A percentile compares a stretch with the other conserved stretches of the same genome.
phyloP scores from a whole-genome alignment of 2,329 filamentous ascomycete genomes.

The Corniculantispora saksenae region DNA sequence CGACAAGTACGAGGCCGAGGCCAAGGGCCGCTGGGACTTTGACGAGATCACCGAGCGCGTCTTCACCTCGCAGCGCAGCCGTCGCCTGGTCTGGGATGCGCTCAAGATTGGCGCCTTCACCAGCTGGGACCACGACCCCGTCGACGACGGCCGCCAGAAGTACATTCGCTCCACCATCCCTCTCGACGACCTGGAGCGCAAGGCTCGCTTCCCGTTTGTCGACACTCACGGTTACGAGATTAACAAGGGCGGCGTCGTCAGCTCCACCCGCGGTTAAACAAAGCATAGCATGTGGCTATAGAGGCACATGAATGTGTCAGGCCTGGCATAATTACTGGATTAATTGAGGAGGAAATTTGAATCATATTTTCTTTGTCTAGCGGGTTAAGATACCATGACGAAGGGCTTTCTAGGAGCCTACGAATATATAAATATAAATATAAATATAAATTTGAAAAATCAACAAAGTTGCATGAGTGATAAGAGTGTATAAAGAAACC shows the following conservation, averaged over 20 bases:
- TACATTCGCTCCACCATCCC: conserved; percentile 85
- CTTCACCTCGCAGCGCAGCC: conserved; percentile 73
- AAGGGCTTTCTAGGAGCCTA: conserved; percentile 8
- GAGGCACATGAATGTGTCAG: not conserved
- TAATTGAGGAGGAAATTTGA: not conserved
- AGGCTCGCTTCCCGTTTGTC: conserved; percentile 70
- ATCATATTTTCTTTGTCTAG: conserved; percentile 1
- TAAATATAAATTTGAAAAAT: not conserved
- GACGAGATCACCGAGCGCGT: conserved; percentile 74
- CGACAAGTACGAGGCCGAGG: conserved; percentile 72
- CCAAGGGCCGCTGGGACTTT: conserved; percentile 77
- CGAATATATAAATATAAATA: not conserved
- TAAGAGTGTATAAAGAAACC: too few relatives aligned
- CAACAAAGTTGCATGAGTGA: too few relatives aligned
- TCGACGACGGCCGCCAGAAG: conserved; percentile 67
- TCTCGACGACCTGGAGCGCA: conserved; percentile 77
- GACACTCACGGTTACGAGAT: conserved; percentile 56
- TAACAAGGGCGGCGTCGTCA: conserved; percentile 36
- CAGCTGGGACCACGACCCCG: conserved; percentile 83
- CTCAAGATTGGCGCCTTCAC: conserved; percentile 75
- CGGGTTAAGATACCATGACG: conserved; percentile 12
- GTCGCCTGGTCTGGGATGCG: conserved; percentile 77
- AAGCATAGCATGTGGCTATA: too few relatives aligned
- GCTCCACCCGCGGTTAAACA: conserved; percentile 33
- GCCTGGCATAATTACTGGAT: not conserved